These are phyloP conservation scores for Mikania micrantha DNA, from an alignment of 129 eudicot genomes.

Conservation along the genomic window DNA sequence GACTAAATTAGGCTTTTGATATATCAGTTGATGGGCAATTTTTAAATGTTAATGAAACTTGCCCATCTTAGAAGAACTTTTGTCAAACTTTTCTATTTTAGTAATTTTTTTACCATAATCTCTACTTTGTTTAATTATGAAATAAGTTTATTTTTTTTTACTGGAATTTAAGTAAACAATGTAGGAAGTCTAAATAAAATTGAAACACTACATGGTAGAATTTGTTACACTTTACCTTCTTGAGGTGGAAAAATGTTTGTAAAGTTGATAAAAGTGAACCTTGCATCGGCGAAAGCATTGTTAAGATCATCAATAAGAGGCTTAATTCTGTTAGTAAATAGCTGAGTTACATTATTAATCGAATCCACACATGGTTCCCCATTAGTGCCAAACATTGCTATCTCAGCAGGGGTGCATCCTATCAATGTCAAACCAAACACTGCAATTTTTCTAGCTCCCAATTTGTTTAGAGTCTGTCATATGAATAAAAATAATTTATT, in stretches of 20 bases:
- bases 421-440: conserved; percentile 28
- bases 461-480: conserved; percentile 27
- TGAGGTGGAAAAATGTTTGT: conserved; percentile 9
- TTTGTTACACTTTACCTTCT: not conserved
- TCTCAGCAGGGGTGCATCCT: conserved; percentile 41
- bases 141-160: not conserved
- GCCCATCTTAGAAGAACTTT: too few species aligned
- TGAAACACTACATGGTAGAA: not conserved
- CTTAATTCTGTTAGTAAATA: conserved; percentile 33
- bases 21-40: too few species aligned
- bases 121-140: not conserved
- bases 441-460: conserved; percentile 46
- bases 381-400: not conserved
- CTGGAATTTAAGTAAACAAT: not conserved
- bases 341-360: conserved; percentile 9
- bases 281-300: conserved; percentile 8
- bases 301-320: conserved; percentile 31
- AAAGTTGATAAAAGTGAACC: conserved; percentile 22
- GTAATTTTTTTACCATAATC: too few species aligned
- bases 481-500: not conserved
- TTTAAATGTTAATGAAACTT: too few species aligned
- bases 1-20: too few species aligned
- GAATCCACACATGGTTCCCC: conserved; percentile 21
- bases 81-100: too few species aligned
- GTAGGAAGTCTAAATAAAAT: too few species aligned